phyloP scores from a whole-genome alignment of 441 rosid genomes.

The Viola pubescens region DNA sequence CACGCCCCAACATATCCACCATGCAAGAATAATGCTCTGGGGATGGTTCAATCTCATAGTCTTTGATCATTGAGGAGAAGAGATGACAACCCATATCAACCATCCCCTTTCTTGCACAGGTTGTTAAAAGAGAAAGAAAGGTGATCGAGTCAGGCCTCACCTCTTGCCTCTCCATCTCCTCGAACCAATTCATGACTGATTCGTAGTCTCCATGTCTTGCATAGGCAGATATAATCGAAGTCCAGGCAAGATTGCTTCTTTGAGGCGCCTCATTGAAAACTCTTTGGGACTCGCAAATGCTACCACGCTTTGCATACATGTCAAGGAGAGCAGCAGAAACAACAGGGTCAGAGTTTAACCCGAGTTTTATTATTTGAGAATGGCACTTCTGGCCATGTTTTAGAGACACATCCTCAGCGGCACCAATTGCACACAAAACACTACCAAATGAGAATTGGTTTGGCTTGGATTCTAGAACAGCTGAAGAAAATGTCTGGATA shows the following conservation, averaged over 20 bases:
- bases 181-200: constrained; percentile 53
- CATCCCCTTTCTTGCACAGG: constrained; percentile 75
- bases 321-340: constrained; percentile 75
- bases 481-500: constrained; percentile 36
- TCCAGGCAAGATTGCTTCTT: constrained; percentile 66
- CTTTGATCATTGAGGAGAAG: constrained; percentile 48
- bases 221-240: constrained; percentile 72
- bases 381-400: constrained; percentile 71
- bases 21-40: constrained; percentile 79
- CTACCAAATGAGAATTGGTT: constrained; percentile 84
- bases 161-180: constrained; percentile 51
- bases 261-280: constrained; percentile 49
- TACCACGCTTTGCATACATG: constrained; percentile 92
- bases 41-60: constrained; percentile 51
- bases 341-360: constrained; percentile 45
- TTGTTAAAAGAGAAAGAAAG: constrained; percentile 71
- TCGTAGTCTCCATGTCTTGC: constrained; percentile 80
- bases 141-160: constrained; percentile 69
- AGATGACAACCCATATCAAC: constrained; percentile 53
- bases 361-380: constrained; percentile 53
- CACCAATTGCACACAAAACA: constrained; percentile 67
- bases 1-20: constrained; percentile 90
- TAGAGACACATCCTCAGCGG: constrained; percentile 65
- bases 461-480: constrained; percentile 40
- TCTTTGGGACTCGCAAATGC: constrained; percentile 53